These are phyloP conservation scores for Fibroporia radiculosa DNA, from an alignment of 768 basidiomycete species.

Conservation along the genomic window DNA sequence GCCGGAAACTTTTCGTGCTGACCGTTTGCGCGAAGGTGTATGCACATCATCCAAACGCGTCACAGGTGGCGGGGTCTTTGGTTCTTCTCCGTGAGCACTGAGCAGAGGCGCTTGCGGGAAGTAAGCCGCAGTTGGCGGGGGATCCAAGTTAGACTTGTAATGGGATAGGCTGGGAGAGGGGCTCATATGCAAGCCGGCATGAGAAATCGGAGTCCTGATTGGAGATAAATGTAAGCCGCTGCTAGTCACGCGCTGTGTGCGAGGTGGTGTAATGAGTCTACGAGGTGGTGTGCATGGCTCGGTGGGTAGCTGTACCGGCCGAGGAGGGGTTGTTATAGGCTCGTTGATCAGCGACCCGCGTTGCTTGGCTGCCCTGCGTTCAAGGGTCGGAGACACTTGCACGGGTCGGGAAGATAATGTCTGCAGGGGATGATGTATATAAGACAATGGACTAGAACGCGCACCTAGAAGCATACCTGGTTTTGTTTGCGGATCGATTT, in stretches of 20 bases:
- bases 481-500: background rate
- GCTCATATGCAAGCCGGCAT: constrained; percentile 63
- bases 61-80: background rate
- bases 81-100: constrained; percentile 11
- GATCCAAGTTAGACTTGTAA: constrained; percentile 63
- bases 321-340: constrained; percentile 1
- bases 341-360: background rate
- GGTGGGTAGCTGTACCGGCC: background rate
- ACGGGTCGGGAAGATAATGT: constrained; percentile 1
- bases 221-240: constrained; percentile 42
- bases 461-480: background rate
- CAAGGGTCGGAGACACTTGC: constrained; percentile 7
- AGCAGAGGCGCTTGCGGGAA: constrained; percentile 31
- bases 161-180: constrained; percentile 57
- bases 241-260: constrained; percentile 27
- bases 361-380: background rate
- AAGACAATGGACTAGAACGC: background rate
- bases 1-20: constrained; percentile 11
- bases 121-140: constrained; percentile 36
- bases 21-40: constrained; percentile 40
- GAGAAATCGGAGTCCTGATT: constrained; percentile 57
- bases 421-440: background rate
- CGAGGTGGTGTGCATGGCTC: constrained; percentile 1
- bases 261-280: constrained; percentile 26
- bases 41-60: constrained; percentile 18